phyloP scores from a whole-genome alignment of 2,329 filamentous ascomycete species.

The Apiospora sp. region DNA sequence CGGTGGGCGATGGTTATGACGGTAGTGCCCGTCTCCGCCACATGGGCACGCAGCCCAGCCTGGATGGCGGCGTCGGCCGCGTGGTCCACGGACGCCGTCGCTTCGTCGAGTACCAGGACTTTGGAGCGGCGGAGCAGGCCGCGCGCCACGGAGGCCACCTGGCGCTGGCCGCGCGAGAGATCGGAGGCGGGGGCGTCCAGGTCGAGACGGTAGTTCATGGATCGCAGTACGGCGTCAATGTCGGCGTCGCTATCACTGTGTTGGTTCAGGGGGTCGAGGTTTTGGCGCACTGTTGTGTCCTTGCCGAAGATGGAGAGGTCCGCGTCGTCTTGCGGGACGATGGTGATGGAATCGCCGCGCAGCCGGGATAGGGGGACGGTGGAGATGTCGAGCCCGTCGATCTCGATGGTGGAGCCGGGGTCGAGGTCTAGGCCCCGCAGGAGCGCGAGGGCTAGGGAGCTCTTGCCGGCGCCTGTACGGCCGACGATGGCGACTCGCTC shows the following conservation, averaged over 20 bases:
- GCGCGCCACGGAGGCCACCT: constrained; percentile 28
- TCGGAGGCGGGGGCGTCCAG: not conserved
- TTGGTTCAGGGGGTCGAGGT: not conserved
- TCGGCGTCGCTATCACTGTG: not conserved
- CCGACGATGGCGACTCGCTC: constrained; percentile 59
- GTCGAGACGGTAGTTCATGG: not conserved
- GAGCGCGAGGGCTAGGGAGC: constrained; percentile 51
- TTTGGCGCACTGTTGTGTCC: not conserved
- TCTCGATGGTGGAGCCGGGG: constrained; percentile 47
- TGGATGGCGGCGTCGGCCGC: constrained; percentile 2
- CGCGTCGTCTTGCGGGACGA: not conserved
- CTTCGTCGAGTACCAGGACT: not conserved
- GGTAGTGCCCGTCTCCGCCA: constrained; percentile 27
- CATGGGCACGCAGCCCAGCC: constrained; percentile 6
- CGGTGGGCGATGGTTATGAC: constrained; percentile 29
- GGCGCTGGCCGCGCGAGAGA: constrained; percentile 27
- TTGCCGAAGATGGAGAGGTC: not conserved
- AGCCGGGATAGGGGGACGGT: constrained; percentile 29
- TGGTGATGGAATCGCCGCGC: constrained; percentile 7
- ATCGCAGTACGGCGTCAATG: not conserved
- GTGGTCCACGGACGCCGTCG: constrained; percentile 2
- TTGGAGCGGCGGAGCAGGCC: constrained; percentile 23
- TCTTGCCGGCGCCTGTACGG: constrained; percentile 59
- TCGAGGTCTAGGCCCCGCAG: constrained; percentile 52
- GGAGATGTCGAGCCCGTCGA: constrained; percentile 50